phyloP scores from a whole-genome alignment of 805 yeast genomes.

The Brettanomyces naardenensis region DNA sequence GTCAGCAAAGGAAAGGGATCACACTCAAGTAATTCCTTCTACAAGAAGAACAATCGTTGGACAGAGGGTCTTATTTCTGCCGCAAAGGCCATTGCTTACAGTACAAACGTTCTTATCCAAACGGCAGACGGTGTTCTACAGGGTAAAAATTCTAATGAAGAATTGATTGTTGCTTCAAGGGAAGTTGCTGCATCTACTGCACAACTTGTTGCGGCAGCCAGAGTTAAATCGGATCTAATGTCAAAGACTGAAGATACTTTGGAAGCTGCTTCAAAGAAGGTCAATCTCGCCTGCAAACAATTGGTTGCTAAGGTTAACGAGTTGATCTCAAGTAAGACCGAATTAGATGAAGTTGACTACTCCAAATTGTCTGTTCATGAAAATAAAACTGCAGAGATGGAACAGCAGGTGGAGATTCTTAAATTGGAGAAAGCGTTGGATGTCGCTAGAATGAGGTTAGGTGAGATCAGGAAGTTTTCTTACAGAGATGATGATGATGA shows the following conservation, averaged over 20 bases:
- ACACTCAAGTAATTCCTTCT: conserved; percentile 62
- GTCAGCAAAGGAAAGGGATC: conserved; percentile 55
- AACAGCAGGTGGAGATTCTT: conserved; percentile 84
- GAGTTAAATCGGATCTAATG: conserved; percentile 73
- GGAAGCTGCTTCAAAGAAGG: conserved; percentile 61
- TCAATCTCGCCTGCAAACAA: conserved; percentile 66
- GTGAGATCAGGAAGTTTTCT: conserved; percentile 76
- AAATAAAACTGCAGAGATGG: conserved; percentile 82
- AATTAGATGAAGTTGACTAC: conserved; percentile 46
- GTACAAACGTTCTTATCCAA: conserved; percentile 72
- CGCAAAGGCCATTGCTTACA: conserved; percentile 75
- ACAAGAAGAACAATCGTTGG: conserved; percentile 86
- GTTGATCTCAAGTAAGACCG: conserved; percentile 20
- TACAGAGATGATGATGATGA: conserved; percentile 62
- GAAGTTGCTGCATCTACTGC: conserved; percentile 92
- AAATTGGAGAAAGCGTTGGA: conserved; percentile 69
- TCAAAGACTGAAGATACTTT: conserved; percentile 70
- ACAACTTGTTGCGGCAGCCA: conserved; percentile 84
- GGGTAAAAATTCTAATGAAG: conserved; percentile 58
- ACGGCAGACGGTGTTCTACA: conserved; percentile 82
- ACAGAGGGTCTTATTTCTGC: conserved; percentile 90
- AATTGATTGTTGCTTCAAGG: conserved; percentile 81
- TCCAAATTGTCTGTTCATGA: conserved; percentile 65
- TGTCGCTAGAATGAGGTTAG: conserved; percentile 70
- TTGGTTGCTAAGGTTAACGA: conserved; percentile 54